phyloP scores from a whole-genome alignment of 139 green algal genomes.

The Coccomyxa sp. region DNA sequence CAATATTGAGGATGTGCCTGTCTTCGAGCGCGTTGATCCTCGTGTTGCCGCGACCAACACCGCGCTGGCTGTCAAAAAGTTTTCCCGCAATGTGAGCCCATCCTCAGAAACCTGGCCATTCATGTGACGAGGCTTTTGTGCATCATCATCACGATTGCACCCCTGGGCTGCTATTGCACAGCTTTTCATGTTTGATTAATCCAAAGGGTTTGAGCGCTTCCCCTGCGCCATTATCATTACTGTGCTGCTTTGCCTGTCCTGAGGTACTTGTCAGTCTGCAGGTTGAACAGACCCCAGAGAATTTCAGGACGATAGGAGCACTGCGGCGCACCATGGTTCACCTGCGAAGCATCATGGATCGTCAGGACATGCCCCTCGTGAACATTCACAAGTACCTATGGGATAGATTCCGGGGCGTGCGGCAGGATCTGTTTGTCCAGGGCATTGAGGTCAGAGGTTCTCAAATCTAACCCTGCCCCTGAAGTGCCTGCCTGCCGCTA shows the following conservation, averaged over 20 bases:
- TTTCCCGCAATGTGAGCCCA: constrained; percentile 48
- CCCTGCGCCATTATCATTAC: too few species aligned
- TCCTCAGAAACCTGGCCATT: not conserved
- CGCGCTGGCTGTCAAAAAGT: constrained; percentile 66
- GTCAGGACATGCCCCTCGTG: constrained; percentile 24
- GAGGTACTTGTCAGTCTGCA: too few species aligned
- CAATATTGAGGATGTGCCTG: constrained; percentile 50
- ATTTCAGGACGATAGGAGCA: constrained; percentile 66
- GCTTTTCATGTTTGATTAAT: too few species aligned
- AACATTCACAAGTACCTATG: constrained; percentile 81
- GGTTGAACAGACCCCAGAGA: constrained; percentile 41
- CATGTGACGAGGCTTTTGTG: not conserved
- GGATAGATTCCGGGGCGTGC: constrained; percentile 78
- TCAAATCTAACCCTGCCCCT: too few species aligned
- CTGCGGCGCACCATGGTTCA: constrained; percentile 67
- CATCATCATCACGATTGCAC: too few species aligned
- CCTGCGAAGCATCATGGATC: constrained; percentile 63
- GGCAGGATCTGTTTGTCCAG: constrained; percentile 73
- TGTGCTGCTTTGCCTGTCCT: too few species aligned
- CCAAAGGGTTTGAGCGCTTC: too few species aligned
- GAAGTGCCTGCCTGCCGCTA: too few species aligned
- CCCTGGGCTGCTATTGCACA: not conserved
- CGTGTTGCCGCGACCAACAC: constrained; percentile 34
- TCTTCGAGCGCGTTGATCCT: constrained; percentile 59
- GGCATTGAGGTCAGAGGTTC: constrained; percentile 45